Percentiles rank a stretch among this genome's conserved stretches.
Conservation (phyloP, 345 rosid species). For the Sonneratia caseolaris region DNA sequence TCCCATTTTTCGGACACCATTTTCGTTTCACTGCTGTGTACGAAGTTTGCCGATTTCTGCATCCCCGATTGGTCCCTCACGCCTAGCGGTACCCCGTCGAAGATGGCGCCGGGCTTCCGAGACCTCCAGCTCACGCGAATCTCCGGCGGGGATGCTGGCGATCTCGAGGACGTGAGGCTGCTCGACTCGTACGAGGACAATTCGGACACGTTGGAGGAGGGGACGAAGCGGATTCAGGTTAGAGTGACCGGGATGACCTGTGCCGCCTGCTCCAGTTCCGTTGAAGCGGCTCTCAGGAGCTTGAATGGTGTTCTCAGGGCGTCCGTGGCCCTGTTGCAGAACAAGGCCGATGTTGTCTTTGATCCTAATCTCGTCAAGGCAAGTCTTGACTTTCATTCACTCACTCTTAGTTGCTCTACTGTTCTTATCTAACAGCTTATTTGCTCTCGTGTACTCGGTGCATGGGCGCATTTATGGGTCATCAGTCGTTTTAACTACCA, state of each 20-base stretch:
- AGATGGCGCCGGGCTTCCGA: conserved; percentile 55
- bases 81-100: neutral
- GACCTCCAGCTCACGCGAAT: conserved; percentile 60
- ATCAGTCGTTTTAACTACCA: no score
- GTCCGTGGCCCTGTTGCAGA: conserved; percentile 89
- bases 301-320: conserved; percentile 63
- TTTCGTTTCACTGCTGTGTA: neutral
- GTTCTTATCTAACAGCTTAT: no score
- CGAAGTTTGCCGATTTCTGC: neutral
- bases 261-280: conserved; percentile 96
- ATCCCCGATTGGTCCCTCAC: no score
- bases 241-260: conserved; percentile 97
- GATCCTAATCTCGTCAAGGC: conserved; percentile 71
- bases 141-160: conserved; percentile 22
- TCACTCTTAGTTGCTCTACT: no score
- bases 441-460: no score
- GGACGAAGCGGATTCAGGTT: conserved; percentile 52
- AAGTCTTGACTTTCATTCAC: neutral
- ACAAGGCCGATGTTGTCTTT: conserved; percentile 71
- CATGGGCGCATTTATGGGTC: no score
- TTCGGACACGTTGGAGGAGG: conserved; percentile 19
- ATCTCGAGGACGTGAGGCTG: conserved; percentile 79
- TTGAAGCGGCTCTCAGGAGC: conserved; percentile 65
- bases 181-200: conserved; percentile 51
- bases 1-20: neutral